Conservation (phyloP, 2,329 filamentous ascomycete species). For the Paecilomyces sp. region DNA sequence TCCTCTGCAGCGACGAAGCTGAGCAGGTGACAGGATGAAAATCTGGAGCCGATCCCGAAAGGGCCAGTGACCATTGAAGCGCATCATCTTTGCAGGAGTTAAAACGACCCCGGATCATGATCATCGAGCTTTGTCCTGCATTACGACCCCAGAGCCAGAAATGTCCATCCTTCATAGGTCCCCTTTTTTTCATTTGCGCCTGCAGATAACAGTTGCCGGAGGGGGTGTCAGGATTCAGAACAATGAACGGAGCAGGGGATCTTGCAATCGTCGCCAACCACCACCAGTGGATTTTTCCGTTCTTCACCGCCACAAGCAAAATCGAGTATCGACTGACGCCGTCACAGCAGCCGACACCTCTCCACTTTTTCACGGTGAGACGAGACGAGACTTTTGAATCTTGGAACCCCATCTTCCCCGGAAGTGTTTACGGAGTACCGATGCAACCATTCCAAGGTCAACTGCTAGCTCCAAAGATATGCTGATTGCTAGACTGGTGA, state of each 20-base stretch:
- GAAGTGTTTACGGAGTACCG: neutral
- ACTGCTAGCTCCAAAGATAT: neutral
- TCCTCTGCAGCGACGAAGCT: neutral
- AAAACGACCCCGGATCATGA: neutral
- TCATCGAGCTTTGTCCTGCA: neutral
- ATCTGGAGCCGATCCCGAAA: neutral
- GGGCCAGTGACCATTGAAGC: neutral
- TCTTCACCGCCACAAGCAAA: slow-evolving; percentile 1
- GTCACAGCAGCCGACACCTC: neutral
- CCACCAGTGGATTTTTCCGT: neutral
- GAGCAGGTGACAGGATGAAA: neutral
- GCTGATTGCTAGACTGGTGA: no score
- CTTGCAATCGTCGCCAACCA: neutral
- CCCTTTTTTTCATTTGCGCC: no score
- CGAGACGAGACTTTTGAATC: neutral
- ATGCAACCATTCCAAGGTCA: neutral
- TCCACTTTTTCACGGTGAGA: neutral
- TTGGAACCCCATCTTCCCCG: neutral
- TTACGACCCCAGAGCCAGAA: neutral
- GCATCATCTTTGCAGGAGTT: neutral
- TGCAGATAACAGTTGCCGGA: neutral
- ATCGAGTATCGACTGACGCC: neutral
- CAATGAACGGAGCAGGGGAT: neutral
- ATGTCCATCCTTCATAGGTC: neutral
- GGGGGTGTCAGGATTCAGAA: neutral